A percentile compares a stretch with the other conserved stretches of the same genome.
Conservation (phyloP, 768 basidiomycete genomes). For the Tulasnella sp. region DNA sequence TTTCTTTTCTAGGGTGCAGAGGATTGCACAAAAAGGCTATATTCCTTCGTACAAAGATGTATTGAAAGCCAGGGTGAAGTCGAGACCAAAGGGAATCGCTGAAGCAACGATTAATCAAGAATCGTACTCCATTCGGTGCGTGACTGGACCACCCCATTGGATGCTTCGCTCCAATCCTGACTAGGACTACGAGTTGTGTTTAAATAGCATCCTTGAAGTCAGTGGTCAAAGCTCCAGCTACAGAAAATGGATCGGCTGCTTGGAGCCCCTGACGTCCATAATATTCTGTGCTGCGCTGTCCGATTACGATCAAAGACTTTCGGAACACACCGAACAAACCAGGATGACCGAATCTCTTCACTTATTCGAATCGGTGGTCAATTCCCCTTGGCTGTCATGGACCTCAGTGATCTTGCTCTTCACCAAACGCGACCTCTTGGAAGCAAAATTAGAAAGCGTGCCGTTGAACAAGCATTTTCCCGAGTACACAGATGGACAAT, state of each 20-base stretch:
- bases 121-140: slow-evolving; percentile 36
- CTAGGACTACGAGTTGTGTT: slow-evolving; percentile 33
- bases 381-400: neutral
- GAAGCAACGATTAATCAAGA: slow-evolving; percentile 81
- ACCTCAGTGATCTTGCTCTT: slow-evolving; percentile 40
- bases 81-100: slow-evolving; percentile 76
- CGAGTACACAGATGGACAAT: slow-evolving; percentile 48
- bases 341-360: slow-evolving; percentile 44
- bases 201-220: slow-evolving; percentile 38
- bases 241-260: slow-evolving; percentile 44
- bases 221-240: slow-evolving; percentile 46
- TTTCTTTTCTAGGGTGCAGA: slow-evolving; percentile 78
- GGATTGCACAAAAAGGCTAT: slow-evolving; percentile 78
- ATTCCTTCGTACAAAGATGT: slow-evolving; percentile 83
- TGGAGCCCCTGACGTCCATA: slow-evolving; percentile 48
- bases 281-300: slow-evolving; percentile 48
- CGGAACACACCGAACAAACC: slow-evolving; percentile 46
- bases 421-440: slow-evolving; percentile 45
- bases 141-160: neutral
- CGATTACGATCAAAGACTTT: slow-evolving; percentile 48
- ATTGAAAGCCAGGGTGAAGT: slow-evolving; percentile 64
- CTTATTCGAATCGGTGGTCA: neutral
- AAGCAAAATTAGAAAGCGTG: slow-evolving; percentile 45
- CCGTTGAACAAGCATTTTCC: slow-evolving; percentile 46
- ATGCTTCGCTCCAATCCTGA: neutral